Evolutionary conservation across 208 protist genomes (phyloP).

Genomic region (Polymyxa betae): DNA sequence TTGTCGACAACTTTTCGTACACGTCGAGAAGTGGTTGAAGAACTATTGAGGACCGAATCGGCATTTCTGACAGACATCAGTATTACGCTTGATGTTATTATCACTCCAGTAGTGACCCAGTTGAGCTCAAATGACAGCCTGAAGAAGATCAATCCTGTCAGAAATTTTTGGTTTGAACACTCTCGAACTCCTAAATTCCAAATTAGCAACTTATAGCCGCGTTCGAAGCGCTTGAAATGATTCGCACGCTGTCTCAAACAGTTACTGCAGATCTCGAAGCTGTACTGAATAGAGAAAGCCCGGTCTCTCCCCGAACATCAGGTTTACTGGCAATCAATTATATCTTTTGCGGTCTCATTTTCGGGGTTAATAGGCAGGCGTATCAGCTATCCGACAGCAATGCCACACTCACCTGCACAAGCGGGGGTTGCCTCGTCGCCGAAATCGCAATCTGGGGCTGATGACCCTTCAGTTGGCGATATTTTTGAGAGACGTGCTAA

Average conservation of each 20-base stretch:
- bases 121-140: background rate
- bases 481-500: background rate
- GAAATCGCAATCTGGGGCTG: background rate
- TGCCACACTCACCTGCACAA: too few species aligned
- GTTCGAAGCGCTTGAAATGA: slow-evolving; percentile 47
- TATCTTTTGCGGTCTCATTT: too few species aligned
- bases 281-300: background rate
- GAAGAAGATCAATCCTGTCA: too few species aligned
- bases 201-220: background rate
- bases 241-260: background rate
- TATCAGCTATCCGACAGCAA: too few species aligned
- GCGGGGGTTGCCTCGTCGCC: too few species aligned
- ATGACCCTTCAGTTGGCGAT: background rate
- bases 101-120: background rate
- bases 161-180: too few species aligned
- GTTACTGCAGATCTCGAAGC: background rate
- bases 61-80: background rate
- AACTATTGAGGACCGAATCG: slow-evolving; percentile 20
- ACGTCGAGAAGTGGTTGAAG: background rate
- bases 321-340: too few species aligned
- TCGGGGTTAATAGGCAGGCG: too few species aligned
- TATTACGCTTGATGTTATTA: background rate
- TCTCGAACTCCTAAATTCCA: too few species aligned
- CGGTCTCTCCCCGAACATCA: too few species aligned
- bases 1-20: background rate